Conservation (phyloP, 2,329 filamentous ascomycete genomes). For the Neofusicoccum parvum region DNA sequence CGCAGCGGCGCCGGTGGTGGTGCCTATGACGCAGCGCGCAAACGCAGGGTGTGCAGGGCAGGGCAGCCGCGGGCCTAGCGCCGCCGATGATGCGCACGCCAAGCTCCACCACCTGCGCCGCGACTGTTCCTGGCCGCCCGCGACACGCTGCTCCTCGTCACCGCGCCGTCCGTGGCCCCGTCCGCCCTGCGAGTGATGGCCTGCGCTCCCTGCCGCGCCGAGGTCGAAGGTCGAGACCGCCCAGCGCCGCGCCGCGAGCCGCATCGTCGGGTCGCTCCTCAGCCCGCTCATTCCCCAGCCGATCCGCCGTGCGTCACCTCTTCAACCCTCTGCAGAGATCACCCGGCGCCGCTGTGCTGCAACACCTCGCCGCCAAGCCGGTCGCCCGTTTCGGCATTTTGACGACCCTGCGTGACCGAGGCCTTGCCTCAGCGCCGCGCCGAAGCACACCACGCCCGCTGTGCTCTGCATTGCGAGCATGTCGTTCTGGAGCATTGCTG, state of each 20-base stretch:
- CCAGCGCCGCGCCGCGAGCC: neutral
- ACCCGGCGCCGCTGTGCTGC: neutral
- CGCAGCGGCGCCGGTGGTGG: neutral
- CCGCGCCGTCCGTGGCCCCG: neutral
- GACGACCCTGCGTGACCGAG: neutral
- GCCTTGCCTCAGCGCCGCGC: neutral
- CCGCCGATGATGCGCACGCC: neutral
- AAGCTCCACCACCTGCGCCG: neutral
- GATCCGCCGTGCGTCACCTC: conserved; percentile 19
- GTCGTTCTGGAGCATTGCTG: neutral
- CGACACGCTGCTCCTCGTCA: neutral
- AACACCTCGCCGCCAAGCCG: neutral
- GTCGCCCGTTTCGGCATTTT: neutral
- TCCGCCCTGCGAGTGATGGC: neutral
- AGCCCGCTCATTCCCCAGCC: neutral
- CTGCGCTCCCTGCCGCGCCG: neutral
- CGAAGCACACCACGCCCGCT: too few species aligned
- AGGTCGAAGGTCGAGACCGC: neutral
- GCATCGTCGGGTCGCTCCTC: too few species aligned
- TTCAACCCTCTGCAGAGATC: too few species aligned
- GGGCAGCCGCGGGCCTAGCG: neutral
- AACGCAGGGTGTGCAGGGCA: neutral
- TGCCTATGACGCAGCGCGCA: conserved; percentile 8
- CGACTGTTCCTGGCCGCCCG: neutral
- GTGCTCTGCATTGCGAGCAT: too few species aligned